Percentiles rank a stretch among this genome's conserved stretches.
Evolutionary conservation across 768 basidiomycete genomes (phyloP).

Genomic region (Chalciporus pseudorubinellus): DNA sequence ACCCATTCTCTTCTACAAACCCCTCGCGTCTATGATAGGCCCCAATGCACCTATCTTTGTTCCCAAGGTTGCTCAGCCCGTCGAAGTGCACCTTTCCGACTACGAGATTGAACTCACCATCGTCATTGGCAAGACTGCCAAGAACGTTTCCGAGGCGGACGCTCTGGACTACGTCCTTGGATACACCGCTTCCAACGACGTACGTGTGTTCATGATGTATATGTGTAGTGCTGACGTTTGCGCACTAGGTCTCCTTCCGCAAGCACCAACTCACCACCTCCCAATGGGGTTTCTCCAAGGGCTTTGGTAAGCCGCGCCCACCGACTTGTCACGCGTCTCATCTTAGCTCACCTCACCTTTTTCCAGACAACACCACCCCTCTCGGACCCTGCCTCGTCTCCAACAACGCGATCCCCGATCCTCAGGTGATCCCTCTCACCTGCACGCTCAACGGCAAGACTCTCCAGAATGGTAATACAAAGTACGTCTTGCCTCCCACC

Average conservation of each 20-base stretch:
- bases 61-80: conserved; percentile 67
- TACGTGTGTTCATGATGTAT: too few relatives aligned
- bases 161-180: conserved; percentile 85
- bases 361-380: conserved; percentile 46
- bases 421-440: conserved; percentile 61
- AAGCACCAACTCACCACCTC: conserved; percentile 76
- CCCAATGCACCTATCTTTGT: conserved; percentile 64
- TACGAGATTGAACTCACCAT: conserved; percentile 82
- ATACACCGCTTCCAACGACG: conserved; percentile 80
- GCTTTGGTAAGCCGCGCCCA: conserved; percentile 56
- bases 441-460: conserved; percentile 63
- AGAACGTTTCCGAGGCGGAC: conserved; percentile 74
- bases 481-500: conserved; percentile 37
- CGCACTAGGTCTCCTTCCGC: conserved; percentile 63
- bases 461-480: conserved; percentile 76
- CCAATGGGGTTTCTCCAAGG: conserved; percentile 88
- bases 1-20: conserved; percentile 81
- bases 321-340: too few relatives aligned
- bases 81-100: conserved; percentile 68
- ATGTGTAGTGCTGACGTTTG: background rate
- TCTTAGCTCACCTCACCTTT: too few relatives aligned
- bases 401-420: conserved; percentile 57
- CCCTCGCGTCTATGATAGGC: conserved; percentile 65
- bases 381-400: conserved; percentile 82
- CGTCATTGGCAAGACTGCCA: conserved; percentile 79